These are phyloP conservation scores for Volvox africanus DNA, from an alignment of 139 green algal genomes.

Conservation along the genomic window DNA sequence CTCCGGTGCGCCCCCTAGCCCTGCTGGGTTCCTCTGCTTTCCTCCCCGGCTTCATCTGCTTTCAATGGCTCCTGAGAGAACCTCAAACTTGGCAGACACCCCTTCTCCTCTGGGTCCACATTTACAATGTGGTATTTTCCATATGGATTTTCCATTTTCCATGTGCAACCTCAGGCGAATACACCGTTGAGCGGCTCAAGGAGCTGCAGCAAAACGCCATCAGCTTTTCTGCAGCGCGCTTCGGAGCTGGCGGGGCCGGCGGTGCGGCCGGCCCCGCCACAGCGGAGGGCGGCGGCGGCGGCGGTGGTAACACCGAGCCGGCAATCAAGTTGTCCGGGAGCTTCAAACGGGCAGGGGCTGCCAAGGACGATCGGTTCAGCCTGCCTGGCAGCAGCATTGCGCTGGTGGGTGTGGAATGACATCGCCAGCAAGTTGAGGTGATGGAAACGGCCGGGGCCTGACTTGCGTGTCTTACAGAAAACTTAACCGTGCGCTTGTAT, in stretches of 20 bases:
- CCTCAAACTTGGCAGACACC: neutral
- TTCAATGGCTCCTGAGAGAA: neutral
- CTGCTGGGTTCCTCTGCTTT: neutral
- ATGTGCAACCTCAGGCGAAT: slow-evolving; percentile 66
- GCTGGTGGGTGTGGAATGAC: slow-evolving; percentile 22
- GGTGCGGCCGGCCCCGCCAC: too few species aligned
- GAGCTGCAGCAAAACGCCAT: slow-evolving; percentile 72
- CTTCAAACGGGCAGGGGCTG: slow-evolving; percentile 72
- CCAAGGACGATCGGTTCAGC: slow-evolving; percentile 69
- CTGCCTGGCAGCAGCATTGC: slow-evolving; percentile 4
- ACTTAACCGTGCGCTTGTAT: too few species aligned
- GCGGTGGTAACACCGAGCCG: neutral
- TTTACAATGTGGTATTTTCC: neutral
- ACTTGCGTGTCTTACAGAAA: too few species aligned
- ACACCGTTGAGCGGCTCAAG: slow-evolving; percentile 70
- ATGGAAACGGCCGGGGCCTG: too few species aligned
- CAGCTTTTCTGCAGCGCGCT: slow-evolving; percentile 52
- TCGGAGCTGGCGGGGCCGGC: neutral
- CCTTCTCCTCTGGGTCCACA: too few species aligned
- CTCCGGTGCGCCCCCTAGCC: neutral
- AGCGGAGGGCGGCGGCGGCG: neutral
- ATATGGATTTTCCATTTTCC: neutral
- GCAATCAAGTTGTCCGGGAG: slow-evolving; percentile 80
- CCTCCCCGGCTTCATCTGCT: neutral
- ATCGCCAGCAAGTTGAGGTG: too few species aligned